phyloP scores from a whole-genome alignment of 1,284 basidiomycete genomes.

The Pseudozyma hubeiensis region DNA sequence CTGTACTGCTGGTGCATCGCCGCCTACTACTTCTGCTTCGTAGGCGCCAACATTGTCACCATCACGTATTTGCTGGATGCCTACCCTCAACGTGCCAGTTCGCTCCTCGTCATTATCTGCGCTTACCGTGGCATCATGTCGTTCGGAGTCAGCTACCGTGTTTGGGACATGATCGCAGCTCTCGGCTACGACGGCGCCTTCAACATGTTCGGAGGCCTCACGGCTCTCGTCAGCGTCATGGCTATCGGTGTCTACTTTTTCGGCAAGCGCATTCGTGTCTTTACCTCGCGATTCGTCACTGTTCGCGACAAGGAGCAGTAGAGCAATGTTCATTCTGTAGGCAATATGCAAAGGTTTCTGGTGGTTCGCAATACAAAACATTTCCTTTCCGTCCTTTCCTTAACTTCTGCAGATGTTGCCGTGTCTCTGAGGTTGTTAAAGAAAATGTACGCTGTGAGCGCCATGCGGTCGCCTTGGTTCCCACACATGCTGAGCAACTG shows the following conservation, averaged over 20 bases:
- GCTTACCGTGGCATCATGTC: constrained; percentile 18
- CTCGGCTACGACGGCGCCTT: constrained; percentile 19
- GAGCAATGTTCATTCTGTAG: not conserved
- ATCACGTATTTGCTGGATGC: constrained; percentile 22
- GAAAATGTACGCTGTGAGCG: no score
- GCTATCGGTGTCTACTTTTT: constrained; percentile 8
- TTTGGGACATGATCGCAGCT: constrained; percentile 18
- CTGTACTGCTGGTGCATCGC: constrained; percentile 11
- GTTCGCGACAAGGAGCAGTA: constrained; percentile 1
- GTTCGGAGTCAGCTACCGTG: constrained; percentile 18
- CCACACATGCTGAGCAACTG: no score
- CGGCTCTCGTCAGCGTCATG: constrained; percentile 8
- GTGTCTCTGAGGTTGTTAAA: no score
- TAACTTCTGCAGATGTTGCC: no score
- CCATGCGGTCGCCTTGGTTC: no score
- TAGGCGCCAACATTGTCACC: constrained; percentile 19
- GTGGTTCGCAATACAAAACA: no score
- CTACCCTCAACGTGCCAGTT: constrained; percentile 18
- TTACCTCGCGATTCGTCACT: constrained; percentile 2
- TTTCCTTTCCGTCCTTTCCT: no score
- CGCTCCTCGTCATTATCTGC: constrained; percentile 22
- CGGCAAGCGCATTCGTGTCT: constrained; percentile 11
- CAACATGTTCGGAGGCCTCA: constrained; percentile 25
- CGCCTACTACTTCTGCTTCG: constrained; percentile 9
- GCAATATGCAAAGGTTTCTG: no score